Evolutionary conservation across 495 filamentous ascomycete genomes (phyloP), one percentile per base, ranked within the genome.

Genomic region (Glutinoglossum americanum): DNA sequence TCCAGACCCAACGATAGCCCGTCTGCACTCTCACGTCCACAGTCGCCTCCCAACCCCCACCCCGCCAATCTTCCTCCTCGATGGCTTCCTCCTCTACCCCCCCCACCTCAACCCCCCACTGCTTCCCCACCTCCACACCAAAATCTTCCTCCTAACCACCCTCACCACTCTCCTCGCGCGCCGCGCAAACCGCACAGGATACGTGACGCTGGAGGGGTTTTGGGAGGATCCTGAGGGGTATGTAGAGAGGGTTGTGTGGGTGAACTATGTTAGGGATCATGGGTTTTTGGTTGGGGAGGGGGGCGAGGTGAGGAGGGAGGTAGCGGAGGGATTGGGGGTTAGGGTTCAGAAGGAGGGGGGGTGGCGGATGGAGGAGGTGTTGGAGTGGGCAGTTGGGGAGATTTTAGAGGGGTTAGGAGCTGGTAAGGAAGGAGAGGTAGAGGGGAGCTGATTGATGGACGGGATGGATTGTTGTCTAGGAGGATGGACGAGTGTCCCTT

Each of bases 231-330:
- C 92, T 1, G 85, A 84, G 0, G 89, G 86, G 0, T 98, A 96
- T 69, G 88, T 96, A 49, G 92, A 98, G 63, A 76, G 84, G 69
- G 76, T 98, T 57, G 92, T 98, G 3, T 98, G 92, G 92, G 89
- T 89, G 28, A 85, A 88, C 60, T 97, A 94, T 67, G 85, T 84
- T 23, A 71, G 73, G 62, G 76, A 83, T 66, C 88, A 97, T 71
- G 67, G 70, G 57, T 87, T 81, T 71, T 68, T 96, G 62, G 85
- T 95, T 67, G 62, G 41, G 19, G 25, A 53, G 8, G 49, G 8
- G 3, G 47, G 25, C n/a, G 47, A 6, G 3, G 25, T 49, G 19
- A 49, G 5, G 19, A 6, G 25, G 47, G 25, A 49, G 21, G 47
- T 49, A 3, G 25, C 13, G 3, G 25, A 28, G 21, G 26, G 19